Evolutionary conservation across 2,329 filamentous ascomycete species (phyloP).

Genomic region (Rhynchosporium agropyri): DNA sequence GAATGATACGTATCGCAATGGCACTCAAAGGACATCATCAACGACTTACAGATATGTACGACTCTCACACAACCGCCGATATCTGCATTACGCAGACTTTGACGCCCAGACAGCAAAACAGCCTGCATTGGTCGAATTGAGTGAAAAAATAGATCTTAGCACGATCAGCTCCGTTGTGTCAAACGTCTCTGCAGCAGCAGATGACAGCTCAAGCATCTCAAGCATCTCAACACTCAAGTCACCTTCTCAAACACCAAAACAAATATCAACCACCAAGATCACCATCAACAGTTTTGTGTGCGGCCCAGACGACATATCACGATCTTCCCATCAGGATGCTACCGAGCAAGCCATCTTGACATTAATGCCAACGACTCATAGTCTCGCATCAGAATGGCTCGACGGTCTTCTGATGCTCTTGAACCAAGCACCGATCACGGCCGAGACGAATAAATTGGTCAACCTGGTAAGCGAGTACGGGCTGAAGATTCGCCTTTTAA

Average conservation of each 20-base stretch:
- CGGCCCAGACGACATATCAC: constrained; percentile 28
- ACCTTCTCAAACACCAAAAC: constrained; percentile 26
- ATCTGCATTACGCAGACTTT: constrained; percentile 89
- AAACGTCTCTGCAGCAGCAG: constrained; percentile 64
- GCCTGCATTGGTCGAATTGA: constrained; percentile 72
- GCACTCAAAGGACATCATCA: constrained; percentile 24
- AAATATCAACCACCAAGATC: constrained; percentile 72
- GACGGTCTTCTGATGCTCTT: constrained; percentile 94
- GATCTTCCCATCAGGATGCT: constrained; percentile 43
- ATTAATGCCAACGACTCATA: constrained; percentile 79
- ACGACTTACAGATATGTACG: constrained; percentile 76
- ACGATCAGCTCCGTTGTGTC: constrained; percentile 92
- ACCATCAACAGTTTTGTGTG: constrained; percentile 77
- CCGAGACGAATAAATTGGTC: constrained; percentile 89
- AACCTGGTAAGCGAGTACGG: constrained; percentile 87
- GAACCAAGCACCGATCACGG: constrained; percentile 94
- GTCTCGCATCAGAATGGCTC: constrained; percentile 91
- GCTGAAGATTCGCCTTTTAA: constrained; percentile 87
- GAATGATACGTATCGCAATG: constrained; percentile 42
- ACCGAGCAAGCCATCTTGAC: constrained; percentile 77
- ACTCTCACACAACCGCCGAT: constrained; percentile 87
- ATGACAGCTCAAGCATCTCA: constrained; percentile 52
- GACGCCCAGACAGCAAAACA: constrained; percentile 63
- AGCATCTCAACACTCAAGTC: constrained; percentile 47
- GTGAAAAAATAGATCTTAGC: constrained; percentile 83